Conservation (phyloP, 768 basidiomycete species). For the Leucosporidium scottii region DNA sequence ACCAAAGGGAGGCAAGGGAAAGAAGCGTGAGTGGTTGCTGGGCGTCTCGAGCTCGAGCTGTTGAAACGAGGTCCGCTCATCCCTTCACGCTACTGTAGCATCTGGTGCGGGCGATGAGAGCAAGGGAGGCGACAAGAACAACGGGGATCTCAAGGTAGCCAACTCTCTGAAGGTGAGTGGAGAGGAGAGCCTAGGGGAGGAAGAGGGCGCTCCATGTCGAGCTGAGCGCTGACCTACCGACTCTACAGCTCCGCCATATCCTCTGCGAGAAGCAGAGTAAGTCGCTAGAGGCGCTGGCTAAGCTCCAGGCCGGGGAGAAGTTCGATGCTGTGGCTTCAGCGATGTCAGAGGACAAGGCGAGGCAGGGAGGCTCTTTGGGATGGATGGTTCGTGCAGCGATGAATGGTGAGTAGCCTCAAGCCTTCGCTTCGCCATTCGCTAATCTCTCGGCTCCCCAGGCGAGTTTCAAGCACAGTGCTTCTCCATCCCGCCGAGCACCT, state of each 20-base stretch:
- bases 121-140: not conserved
- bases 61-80: too few species aligned
- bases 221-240: not conserved
- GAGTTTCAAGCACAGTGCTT: conserved; percentile 21
- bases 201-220: not conserved
- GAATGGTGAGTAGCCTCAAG: not conserved
- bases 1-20: too few species aligned
- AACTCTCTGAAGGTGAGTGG: conserved; percentile 7
- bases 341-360: conserved; percentile 23
- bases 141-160: conserved; percentile 1
- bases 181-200: too few species aligned
- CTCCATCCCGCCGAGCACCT: conserved; percentile 16
- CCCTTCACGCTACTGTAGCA: too few species aligned
- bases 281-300: not conserved
- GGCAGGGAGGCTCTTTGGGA: conserved; percentile 19
- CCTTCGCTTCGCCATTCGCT: conserved; percentile 15
- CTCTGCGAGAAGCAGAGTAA: conserved; percentile 25
- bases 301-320: conserved; percentile 14
- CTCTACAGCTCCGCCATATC: conserved; percentile 19
- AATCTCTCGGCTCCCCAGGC: conserved; percentile 6
- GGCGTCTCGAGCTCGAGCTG: too few species aligned
- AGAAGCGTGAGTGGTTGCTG: too few species aligned
- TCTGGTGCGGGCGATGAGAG: not conserved
- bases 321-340: conserved; percentile 20
- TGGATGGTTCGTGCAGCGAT: not conserved